Base-by-base conservation (phyloP, 345 rosid species). In the Fremontodendron californicum region DNA sequence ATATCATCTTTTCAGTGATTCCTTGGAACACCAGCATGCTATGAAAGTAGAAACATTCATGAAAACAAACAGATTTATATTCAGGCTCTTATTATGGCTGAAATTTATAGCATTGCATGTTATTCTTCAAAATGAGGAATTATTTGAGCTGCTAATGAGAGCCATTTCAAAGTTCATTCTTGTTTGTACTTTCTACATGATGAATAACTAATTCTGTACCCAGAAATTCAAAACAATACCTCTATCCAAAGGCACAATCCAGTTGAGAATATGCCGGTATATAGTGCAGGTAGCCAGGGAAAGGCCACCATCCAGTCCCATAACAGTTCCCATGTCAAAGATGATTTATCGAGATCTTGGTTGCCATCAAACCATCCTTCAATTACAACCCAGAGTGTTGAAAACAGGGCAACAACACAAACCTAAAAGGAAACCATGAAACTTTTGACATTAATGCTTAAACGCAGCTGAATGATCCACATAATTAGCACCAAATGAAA, bases 221-320 rank as follows among this genome's bases (percentile, higher is more conserved):
- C 29, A 6, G 69, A 75, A 71, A 76, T 3, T 25, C 31, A 52
- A 71, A 51, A 23, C n/a, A 5, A n/a, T 83, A 87, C 92, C 96
- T 91, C 90, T 77, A 88, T 77, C 91, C 89, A 90, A 65, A 91
- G 80, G 77, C 91, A 88, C 68, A 90, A 72, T 45, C 86, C 85
- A 6, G 91, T 86, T 23, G 91, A 90, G 82, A 91, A 84, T 48
- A 86, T 12, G 78, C 92, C 88, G 0, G 92, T 84, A 76, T 87
- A 90, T 57, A 91, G 83, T 35, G 89, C 86, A 65, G 93, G 92
- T 49, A 90, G 79, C 96, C 92, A 88, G 31, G 93, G 91, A 80
- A 89, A 91, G 25, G 81, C 66, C 75, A 81, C 84, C 82, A 87
- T 81, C 81, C 80, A 90, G 46, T 85, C 82, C 86, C 88, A 86